These are phyloP conservation scores for Aspergillus flavus DNA, from an alignment of 2,329 filamentous ascomycete species.

Conservation along the genomic window DNA sequence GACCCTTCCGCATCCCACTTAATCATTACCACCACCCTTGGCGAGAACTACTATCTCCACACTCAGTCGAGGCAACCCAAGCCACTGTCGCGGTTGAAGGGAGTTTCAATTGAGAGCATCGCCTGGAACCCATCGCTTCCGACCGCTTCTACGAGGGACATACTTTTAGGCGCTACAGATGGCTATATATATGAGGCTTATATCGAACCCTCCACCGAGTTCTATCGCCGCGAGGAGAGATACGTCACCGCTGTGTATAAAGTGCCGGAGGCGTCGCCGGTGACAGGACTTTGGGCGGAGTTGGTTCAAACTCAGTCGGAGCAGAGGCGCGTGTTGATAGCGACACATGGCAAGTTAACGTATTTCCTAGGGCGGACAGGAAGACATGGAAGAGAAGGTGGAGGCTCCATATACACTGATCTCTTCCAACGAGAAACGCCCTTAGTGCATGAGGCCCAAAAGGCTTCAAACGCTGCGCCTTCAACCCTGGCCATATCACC, in stretches of 20 bases:
- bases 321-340: constrained; percentile 74
- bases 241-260: constrained; percentile 85
- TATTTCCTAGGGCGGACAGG: constrained; percentile 81
- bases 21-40: constrained; percentile 84
- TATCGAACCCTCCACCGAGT: constrained; percentile 91
- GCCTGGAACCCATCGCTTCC: constrained; percentile 94
- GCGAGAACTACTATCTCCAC: constrained; percentile 98
- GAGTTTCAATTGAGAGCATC: constrained; percentile 83
- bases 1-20: constrained; percentile 95
- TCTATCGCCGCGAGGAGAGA: constrained; percentile 92
- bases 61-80: constrained; percentile 90
- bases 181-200: constrained; percentile 94
- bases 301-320: constrained; percentile 69
- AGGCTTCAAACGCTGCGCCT: constrained; percentile 59
- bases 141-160: constrained; percentile 92
- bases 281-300: constrained; percentile 87
- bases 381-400: constrained; percentile 72
- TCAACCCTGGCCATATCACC: constrained; percentile 77
- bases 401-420: constrained; percentile 80
- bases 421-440: constrained; percentile 88
- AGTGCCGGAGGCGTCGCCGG: constrained; percentile 71
- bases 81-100: constrained; percentile 77
- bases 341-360: constrained; percentile 75
- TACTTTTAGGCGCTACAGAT: constrained; percentile 87
- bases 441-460: constrained; percentile 70